phyloP scores from a whole-genome alignment of 78 protist genomes.

The Dictyostelium capitatum region DNA sequence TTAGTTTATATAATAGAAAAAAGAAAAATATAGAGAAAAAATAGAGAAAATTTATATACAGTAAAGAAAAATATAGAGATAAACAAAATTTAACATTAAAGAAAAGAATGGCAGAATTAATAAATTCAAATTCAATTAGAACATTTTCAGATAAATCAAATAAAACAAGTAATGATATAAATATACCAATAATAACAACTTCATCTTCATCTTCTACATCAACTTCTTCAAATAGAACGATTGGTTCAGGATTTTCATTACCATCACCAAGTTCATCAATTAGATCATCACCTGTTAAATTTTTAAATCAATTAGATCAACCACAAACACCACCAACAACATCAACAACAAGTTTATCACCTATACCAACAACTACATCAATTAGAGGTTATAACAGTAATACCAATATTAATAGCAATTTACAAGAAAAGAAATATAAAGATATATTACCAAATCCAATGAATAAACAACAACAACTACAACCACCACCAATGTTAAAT shows the following conservation, averaged over 20 bases:
- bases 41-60: neutral
- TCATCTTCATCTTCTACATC: neutral
- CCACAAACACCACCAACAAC: neutral
- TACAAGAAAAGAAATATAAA: neutral
- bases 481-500: neutral
- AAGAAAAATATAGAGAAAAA: neutral
- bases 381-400: constrained; percentile 8
- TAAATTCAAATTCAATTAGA: neutral
- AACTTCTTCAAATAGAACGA: neutral
- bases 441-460: constrained; percentile 24
- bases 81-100: neutral
- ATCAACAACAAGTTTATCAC: neutral
- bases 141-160: neutral
- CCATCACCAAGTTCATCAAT: neutral
- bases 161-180: neutral
- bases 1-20: neutral
- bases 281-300: neutral
- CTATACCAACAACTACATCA: neutral
- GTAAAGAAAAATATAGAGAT: neutral
- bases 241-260: neutral
- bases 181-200: neutral
- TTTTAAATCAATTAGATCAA: neutral
- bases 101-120: neutral
- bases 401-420: neutral
- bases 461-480: neutral